Conservation (phyloP, 2,329 filamentous ascomycete genomes). For the Decorospora gaudefroyi region DNA sequence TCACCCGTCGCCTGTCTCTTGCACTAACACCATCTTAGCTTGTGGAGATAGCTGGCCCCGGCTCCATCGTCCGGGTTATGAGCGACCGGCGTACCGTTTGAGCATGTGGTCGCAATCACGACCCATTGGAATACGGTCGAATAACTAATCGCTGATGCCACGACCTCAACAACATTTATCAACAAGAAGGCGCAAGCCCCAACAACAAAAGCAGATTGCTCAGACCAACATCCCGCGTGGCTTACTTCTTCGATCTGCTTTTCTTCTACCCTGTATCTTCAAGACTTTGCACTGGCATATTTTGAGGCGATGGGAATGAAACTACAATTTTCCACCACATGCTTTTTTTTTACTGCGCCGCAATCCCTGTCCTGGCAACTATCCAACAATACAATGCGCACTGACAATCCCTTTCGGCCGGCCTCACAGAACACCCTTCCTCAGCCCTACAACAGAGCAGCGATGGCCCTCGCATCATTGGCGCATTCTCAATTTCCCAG, state of each 20-base stretch:
- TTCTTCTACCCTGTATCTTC: background rate
- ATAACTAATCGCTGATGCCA: conserved; percentile 8
- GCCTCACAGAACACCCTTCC: conserved; percentile 19
- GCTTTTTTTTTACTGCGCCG: conserved; percentile 19
- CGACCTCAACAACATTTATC: conserved; percentile 2
- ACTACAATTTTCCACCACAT: conserved; percentile 13
- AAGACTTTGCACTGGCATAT: conserved; percentile 1
- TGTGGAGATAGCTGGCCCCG: conserved; percentile 88
- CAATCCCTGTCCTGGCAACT: conserved; percentile 26
- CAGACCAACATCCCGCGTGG: conserved; percentile 4
- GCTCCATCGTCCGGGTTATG: conserved; percentile 90
- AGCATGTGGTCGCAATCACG: conserved; percentile 18
- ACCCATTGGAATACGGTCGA: conserved; percentile 1
- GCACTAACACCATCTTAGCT: conserved; percentile 55
- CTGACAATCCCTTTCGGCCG: conserved; percentile 26
- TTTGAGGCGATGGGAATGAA: conserved; percentile 1
- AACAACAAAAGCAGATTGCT: conserved; percentile 11
- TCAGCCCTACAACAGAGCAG: conserved; percentile 21
- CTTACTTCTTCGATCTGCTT: background rate
- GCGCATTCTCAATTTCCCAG: conserved; percentile 18
- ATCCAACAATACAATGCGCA: conserved; percentile 26
- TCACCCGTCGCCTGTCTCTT: background rate
- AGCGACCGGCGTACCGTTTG: conserved; percentile 91
- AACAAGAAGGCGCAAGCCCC: conserved; percentile 1
- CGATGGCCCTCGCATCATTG: conserved; percentile 10